Base-by-base conservation (phyloP, 148 eudicot species). In the Vaccinium darrowii region DNA sequence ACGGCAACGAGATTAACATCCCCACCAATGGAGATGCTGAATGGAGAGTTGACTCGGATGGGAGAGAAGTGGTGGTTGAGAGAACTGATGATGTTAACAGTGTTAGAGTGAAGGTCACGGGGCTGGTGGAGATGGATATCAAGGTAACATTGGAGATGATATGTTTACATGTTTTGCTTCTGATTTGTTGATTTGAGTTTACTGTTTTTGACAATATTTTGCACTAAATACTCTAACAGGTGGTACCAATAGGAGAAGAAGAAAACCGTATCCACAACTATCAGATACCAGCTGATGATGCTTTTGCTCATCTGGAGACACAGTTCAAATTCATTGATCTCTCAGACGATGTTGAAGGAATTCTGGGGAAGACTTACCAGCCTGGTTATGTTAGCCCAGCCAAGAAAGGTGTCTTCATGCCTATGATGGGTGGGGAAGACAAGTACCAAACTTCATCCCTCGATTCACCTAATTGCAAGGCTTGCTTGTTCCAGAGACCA, bases 361-460 rank as follows among this genome's bases (percentile, higher is more conserved):
- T 91, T 77, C 71, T 91, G n/a, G 90, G 93, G 43, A 91, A 88
- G 82, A 91, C 91, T 53, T 89, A 88, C 52, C 82, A 86, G 90
- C 93, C 93, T 0, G 89, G 88, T 0, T 91, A 88, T 72, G 87
- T 86, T n/a, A 89, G 89, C 73, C 93, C 90, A 1, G 93, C 86
- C 10, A 91, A 89, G 87, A 83, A 57, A 79, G 93, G 91, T 18
- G 89, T 89, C 65, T 86, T 88, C 25, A 89, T 89, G 93, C 93
- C 93, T 3, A 65, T 89, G 84, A 85, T 91, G 90, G 91, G 93
- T n/a, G 93, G 91, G 19, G 91, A 91, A 81, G 91, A 91, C 86
- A 87, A 87, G 87, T 89, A 91, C 79, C 78, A 83, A 79, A 89
- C 91, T 14, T 60, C 86, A 6, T 89, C 93, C 3, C 85, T 91